Evolutionary conservation across 768 basidiomycete species (phyloP).

Genomic region (Hericium coralloides): DNA sequence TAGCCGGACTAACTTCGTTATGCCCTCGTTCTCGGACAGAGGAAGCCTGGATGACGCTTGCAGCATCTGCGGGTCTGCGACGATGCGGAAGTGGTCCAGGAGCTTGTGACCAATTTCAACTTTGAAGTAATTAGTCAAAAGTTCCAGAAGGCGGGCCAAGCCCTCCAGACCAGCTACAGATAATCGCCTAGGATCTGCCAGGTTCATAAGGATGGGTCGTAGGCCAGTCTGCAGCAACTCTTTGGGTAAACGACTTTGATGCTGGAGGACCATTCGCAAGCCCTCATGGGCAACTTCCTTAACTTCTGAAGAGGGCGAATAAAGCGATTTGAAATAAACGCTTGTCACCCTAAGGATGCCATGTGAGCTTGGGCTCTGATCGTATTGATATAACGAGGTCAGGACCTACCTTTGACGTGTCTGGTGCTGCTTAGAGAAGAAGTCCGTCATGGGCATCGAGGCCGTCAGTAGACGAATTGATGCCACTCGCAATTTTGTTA

Average conservation of each 20-base stretch:
- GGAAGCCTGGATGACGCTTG: slow-evolving; percentile 72
- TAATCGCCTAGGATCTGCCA: slow-evolving; percentile 91
- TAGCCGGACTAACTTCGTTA: slow-evolving; percentile 88
- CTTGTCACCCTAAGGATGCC: slow-evolving; percentile 62
- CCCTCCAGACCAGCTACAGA: slow-evolving; percentile 91
- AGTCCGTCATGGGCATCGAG: slow-evolving; percentile 91
- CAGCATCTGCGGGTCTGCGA: slow-evolving; percentile 85
- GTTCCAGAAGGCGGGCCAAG: slow-evolving; percentile 83
- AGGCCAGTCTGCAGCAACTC: slow-evolving; percentile 92
- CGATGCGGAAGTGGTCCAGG: slow-evolving; percentile 88
- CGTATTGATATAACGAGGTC: neutral
- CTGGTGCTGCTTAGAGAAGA: slow-evolving; percentile 76
- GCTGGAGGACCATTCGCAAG: slow-evolving; percentile 76
- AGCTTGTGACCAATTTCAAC: slow-evolving; percentile 98
- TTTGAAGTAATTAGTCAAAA: slow-evolving; percentile 98
- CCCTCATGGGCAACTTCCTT: slow-evolving; percentile 95
- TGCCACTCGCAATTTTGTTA: slow-evolving; percentile 85
- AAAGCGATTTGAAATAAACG: slow-evolving; percentile 97
- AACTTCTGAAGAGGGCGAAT: slow-evolving; percentile 83
- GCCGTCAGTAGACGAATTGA: slow-evolving; percentile 91
- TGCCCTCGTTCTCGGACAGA: slow-evolving; percentile 79
- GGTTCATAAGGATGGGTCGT: slow-evolving; percentile 94
- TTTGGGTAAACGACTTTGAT: slow-evolving; percentile 88
- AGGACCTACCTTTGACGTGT: slow-evolving; percentile 70
- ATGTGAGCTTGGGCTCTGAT: neutral